Evolutionary conservation across 2,329 filamentous ascomycete species (phyloP).

Genomic region (Botrytis sinoallii): DNA sequence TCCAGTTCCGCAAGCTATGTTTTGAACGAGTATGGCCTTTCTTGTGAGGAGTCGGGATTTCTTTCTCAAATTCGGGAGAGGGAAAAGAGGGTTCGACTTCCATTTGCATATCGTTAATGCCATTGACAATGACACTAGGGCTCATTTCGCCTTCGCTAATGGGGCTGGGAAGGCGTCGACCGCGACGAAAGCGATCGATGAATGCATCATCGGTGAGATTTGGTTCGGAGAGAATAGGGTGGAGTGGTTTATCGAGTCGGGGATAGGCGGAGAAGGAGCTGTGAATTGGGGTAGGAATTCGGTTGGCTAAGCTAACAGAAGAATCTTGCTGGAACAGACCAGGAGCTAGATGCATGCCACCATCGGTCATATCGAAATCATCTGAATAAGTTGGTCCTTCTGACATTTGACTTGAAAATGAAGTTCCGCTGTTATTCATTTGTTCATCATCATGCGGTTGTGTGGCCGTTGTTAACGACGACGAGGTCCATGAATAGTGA

Average conservation of each 20-base stretch:
- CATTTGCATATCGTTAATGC: conserved; percentile 37
- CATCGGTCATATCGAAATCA: conserved; percentile 38
- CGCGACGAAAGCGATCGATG: conserved; percentile 31
- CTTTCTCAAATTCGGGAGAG: conserved; percentile 24
- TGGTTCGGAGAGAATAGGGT: conserved; percentile 36
- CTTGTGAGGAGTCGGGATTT: conserved; percentile 33
- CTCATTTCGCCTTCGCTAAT: conserved; percentile 39
- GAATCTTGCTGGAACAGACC: conserved; percentile 34
- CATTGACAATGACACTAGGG: conserved; percentile 34
- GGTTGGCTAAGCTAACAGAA: conserved; percentile 31
- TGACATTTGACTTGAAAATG: conserved; percentile 31
- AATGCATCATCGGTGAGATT: conserved; percentile 30
- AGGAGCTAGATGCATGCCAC: conserved; percentile 32
- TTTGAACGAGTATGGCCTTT: conserved; percentile 37
- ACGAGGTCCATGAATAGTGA: conserved; percentile 33
- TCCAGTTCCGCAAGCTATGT: conserved; percentile 37
- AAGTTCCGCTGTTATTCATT: conserved; percentile 20
- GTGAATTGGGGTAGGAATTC: conserved; percentile 39
- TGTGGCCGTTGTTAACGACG: conserved; percentile 26
- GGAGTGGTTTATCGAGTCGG: conserved; percentile 1
- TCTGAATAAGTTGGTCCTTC: conserved; percentile 31
- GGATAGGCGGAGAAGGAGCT: conserved; percentile 34
- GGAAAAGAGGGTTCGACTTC: conserved; percentile 31
- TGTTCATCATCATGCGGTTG: conserved; percentile 26
- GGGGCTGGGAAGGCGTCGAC: conserved; percentile 37